Base-by-base conservation (phyloP, 2,329 filamentous ascomycete genomes). In the Penicillium corylophilum region DNA sequence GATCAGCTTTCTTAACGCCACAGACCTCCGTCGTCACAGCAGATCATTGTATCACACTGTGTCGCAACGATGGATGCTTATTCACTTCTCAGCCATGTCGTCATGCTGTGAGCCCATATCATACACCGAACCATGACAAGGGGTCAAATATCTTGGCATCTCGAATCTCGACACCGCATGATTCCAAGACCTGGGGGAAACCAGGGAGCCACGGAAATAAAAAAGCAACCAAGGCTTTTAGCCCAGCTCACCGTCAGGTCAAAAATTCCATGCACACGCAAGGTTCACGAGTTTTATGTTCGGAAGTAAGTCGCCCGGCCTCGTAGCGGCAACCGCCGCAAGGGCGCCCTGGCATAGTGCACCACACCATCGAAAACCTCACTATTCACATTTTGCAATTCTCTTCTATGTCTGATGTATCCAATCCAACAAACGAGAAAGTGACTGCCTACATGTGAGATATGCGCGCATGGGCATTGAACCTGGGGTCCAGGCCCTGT, bases 361-460 rank as follows among this genome's bases (percentile, higher is more conserved):
- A 49, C 46, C 41, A 7, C 23, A 38, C 39, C 43, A 48, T 43
- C 31, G 22, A 43, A 35, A 33, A 18, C 40, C 22, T 36, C 20
- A 23, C 22, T n/a, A 33, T 15, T 15, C 15, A 44, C 35, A 20
- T 6, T 2, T 5, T 26, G 12, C 40, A 22, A 9, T 33, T 38
- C 36, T 50, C 26, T 10, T 28, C 26, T 28, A 28, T 28, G 26
- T 28, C 42, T 48, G 50, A 54, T 46, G 16, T 20, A 29, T 59
- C 54, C 40, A 43, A 15, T 31, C 24, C 18, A 13, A 12, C n/a
- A 15, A 9, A n/a, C 15, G 8, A 24, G 40, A 58, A 51, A 49
- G 43, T 46, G 50, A 54, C 54, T 47, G 50, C 54, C 47, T 55
- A 48, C 53, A 59, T 61, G 50, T 55, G 56, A 60, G 44, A 52